These are phyloP conservation scores for Xerophyta viscosa DNA, from an alignment of 106 monocot genomes.

Conservation along the genomic window DNA sequence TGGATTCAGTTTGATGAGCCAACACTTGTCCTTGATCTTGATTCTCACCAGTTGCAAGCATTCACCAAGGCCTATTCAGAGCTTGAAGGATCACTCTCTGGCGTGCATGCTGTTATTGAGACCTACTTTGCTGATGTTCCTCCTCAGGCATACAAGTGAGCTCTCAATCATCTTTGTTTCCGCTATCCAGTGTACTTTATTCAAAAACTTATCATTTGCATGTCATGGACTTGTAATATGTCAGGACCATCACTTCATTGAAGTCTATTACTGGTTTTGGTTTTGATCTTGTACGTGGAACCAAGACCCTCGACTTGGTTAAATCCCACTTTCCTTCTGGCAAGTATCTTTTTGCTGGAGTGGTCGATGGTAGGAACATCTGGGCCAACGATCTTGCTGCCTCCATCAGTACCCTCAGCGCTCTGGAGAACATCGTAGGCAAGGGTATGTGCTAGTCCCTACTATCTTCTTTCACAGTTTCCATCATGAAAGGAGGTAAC, in stretches of 20 bases:
- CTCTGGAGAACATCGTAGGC: constrained; percentile 56
- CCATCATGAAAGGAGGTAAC: no score
- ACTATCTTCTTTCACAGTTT: background rate
- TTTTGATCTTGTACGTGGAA: constrained; percentile 67
- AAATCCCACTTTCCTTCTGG: constrained; percentile 48
- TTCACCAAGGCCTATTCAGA: constrained; percentile 74
- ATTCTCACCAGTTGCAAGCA: constrained; percentile 50
- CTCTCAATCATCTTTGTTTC: constrained; percentile 2
- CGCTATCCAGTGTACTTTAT: no score
- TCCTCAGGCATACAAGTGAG: constrained; percentile 62
- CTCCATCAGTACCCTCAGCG: constrained; percentile 32
- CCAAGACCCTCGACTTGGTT: constrained; percentile 53
- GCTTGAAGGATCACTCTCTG: constrained; percentile 60
- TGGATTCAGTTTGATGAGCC: constrained; percentile 97
- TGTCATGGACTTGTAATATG: background rate
- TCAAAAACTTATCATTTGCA: background rate
- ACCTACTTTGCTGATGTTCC: constrained; percentile 92
- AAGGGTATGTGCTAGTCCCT: constrained; percentile 33
- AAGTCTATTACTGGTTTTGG: constrained; percentile 47
- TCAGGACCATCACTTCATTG: constrained; percentile 47
- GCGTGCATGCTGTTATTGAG: constrained; percentile 68
- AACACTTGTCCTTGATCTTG: constrained; percentile 69
- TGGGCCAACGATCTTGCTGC: constrained; percentile 70
- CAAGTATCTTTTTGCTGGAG: constrained; percentile 58
- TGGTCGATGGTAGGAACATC: constrained; percentile 67